Conservation (phyloP, 495 filamentous ascomycete genomes). For the Aspergillus biplanus region DNA sequence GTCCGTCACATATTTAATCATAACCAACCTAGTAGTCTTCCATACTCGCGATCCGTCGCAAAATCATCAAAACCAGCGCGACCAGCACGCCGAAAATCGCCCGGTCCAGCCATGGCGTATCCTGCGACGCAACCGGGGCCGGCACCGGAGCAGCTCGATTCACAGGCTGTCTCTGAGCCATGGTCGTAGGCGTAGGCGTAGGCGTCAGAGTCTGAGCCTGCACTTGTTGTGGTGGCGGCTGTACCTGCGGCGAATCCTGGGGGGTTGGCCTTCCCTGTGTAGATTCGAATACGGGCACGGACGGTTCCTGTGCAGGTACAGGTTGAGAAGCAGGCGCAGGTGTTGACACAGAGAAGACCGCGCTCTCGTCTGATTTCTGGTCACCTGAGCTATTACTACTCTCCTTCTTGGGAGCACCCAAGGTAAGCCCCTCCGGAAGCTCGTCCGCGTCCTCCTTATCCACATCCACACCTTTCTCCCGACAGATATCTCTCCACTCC, state of each 20-base stretch:
- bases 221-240: not conserved
- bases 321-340: too few relatives aligned
- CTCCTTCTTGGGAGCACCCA: conserved; percentile 49
- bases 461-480: conserved; percentile 51
- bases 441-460: conserved; percentile 47
- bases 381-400: conserved; percentile 1
- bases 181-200: conserved; percentile 14
- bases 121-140: conserved; percentile 25
- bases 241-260: not conserved
- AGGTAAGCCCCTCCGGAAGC: conserved; percentile 46
- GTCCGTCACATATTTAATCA: not conserved
- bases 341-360: too few relatives aligned
- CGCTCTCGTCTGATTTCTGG: not conserved
- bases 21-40: conserved; percentile 28
- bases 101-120: conserved; percentile 58
- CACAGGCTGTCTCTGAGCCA: not conserved
- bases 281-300: not conserved
- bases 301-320: too few relatives aligned
- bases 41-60: conserved; percentile 38
- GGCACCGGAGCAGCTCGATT: not conserved
- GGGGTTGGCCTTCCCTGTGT: not conserved
- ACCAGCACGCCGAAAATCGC: conserved; percentile 57
- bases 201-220: not conserved
- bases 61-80: conserved; percentile 50
- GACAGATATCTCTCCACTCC: conserved; percentile 63